These are phyloP conservation scores for Auricularia cornea DNA, from an alignment of 768 basidiomycete species.

Conservation along the genomic window DNA sequence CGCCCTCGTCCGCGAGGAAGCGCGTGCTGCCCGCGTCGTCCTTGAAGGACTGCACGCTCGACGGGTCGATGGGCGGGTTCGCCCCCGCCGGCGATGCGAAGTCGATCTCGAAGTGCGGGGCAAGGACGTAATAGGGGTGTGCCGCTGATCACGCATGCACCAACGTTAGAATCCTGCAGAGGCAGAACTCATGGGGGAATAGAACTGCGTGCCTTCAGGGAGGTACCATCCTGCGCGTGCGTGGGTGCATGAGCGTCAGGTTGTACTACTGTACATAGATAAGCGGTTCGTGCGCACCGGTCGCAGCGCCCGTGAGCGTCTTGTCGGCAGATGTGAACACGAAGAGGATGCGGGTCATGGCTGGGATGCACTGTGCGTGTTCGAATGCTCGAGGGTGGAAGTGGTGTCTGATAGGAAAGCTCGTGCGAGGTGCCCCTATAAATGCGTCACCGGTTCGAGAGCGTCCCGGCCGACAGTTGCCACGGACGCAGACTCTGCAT, in stretches of 20 bases:
- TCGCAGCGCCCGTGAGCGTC: conserved; percentile 40
- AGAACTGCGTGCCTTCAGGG: neutral
- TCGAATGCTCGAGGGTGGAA: too few species aligned
- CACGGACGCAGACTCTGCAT: too few species aligned
- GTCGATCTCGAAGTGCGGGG: conserved; percentile 43
- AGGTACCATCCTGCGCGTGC: neutral
- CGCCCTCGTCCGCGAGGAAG: conserved; percentile 51
- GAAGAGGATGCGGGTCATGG: conserved; percentile 41
- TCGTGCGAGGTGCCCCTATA: too few species aligned
- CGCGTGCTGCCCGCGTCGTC: conserved; percentile 43
- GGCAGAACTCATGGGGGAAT: too few species aligned
- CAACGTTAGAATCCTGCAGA: too few species aligned
- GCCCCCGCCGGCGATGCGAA: conserved; percentile 56
- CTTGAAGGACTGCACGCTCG: conserved; percentile 45
- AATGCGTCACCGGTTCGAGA: too few species aligned
- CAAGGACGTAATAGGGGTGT: conserved; percentile 57
- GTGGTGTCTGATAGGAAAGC: too few species aligned
- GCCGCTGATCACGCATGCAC: conserved; percentile 30
- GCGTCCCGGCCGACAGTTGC: too few species aligned
- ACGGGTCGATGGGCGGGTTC: conserved; percentile 60
- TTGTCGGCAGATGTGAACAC: conserved; percentile 61
- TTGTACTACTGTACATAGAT: neutral
- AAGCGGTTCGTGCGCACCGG: conserved; percentile 21
- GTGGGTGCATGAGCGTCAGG: neutral
- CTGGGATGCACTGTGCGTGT: too few species aligned